Conservation (phyloP, 2,329 filamentous ascomycete genomes). For the Aspergillus brasiliensis region DNA sequence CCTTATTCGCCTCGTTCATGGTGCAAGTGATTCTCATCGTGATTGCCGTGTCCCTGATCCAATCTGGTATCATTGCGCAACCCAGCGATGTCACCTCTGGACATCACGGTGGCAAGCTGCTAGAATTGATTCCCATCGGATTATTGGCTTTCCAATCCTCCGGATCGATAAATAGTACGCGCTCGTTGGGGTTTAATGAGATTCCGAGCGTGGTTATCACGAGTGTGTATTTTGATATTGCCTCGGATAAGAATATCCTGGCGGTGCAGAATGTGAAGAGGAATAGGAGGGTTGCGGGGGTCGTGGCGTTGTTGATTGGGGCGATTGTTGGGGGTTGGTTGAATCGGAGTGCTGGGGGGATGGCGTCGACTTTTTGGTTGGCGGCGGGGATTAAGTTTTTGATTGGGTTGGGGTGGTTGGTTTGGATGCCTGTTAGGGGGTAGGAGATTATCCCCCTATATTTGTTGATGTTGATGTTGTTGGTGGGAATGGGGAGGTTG, state of each 20-base stretch:
- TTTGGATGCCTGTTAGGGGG: constrained; percentile 35
- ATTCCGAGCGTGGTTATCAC: constrained; percentile 51
- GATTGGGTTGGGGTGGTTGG: constrained; percentile 40
- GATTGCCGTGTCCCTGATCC: constrained; percentile 44
- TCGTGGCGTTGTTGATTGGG: constrained; percentile 42
- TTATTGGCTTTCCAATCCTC: constrained; percentile 50
- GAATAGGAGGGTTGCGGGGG: constrained; percentile 41
- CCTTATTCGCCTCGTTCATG: constrained; percentile 45
- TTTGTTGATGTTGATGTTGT: not conserved
- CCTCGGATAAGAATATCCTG: constrained; percentile 42
- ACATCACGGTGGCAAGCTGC: constrained; percentile 29
- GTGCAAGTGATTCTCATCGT: constrained; percentile 42
- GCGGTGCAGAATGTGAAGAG: constrained; percentile 42
- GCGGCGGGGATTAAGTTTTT: constrained; percentile 44
- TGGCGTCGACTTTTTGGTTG: constrained; percentile 48
- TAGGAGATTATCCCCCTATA: not conserved
- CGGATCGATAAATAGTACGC: constrained; percentile 47
- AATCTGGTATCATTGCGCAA: constrained; percentile 42
- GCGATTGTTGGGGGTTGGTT: constrained; percentile 48
- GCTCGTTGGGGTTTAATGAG: constrained; percentile 45
- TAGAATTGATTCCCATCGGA: constrained; percentile 46
- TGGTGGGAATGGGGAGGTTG: not conserved
- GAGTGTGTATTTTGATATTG: constrained; percentile 50
- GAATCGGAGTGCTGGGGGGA: constrained; percentile 45
- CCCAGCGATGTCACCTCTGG: constrained; percentile 9